phyloP scores from a whole-genome alignment of 805 yeast genomes.

The Yarrowia porcina region DNA sequence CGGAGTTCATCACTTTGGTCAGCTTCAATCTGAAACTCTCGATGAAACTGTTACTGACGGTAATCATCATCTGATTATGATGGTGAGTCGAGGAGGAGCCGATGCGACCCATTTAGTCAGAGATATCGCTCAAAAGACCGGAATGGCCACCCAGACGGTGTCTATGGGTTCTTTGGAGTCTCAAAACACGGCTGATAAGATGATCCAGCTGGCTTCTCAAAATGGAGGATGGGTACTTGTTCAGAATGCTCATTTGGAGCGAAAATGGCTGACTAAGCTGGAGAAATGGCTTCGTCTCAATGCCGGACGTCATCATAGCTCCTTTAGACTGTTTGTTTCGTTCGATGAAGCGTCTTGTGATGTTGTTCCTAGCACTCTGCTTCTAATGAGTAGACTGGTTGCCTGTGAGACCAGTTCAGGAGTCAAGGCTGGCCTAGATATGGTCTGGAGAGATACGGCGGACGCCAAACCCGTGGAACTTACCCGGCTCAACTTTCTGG shows the following conservation, averaged over 20 bases:
- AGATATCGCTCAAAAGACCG: conserved; percentile 31
- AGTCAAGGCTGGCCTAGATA: conserved; percentile 47
- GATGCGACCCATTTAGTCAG: conserved; percentile 27
- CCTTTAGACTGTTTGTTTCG: conserved; percentile 63
- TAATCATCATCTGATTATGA: conserved; percentile 1
- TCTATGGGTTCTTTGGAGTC: conserved; percentile 79
- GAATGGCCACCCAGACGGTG: conserved; percentile 37
- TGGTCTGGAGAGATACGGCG: conserved; percentile 37
- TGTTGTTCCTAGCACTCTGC: conserved; percentile 49
- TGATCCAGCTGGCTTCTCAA: conserved; percentile 47
- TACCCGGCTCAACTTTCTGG: conserved; percentile 48
- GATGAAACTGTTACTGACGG: not conserved
- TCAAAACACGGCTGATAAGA: conserved; percentile 51
- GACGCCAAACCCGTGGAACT: conserved; percentile 44
- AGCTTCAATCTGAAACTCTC: not conserved
- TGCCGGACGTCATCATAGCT: conserved; percentile 30
- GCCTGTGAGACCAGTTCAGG: conserved; percentile 64
- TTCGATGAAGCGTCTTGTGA: conserved; percentile 49
- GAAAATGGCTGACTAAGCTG: conserved; percentile 56
- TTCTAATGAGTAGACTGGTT: conserved; percentile 54
- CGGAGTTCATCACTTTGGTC: not conserved
- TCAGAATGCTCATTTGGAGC: conserved; percentile 77
- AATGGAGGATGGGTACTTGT: conserved; percentile 67
- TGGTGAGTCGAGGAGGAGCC: conserved; percentile 10
- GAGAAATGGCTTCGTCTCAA: conserved; percentile 46